Conservation (phyloP, 495 filamentous ascomycete species). For the Aspergillus baeticus region DNA sequence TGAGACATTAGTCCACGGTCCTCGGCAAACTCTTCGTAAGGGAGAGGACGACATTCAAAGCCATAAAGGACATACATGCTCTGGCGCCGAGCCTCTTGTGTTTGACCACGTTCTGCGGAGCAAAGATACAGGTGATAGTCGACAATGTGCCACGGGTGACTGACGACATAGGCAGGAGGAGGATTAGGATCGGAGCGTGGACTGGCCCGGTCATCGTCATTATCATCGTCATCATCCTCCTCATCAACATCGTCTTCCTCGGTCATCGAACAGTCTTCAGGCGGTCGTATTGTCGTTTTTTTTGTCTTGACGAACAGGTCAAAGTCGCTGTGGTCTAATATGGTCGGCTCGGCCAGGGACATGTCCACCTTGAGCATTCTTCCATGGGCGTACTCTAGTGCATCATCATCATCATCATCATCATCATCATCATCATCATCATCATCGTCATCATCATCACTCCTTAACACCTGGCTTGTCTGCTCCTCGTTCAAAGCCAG, state of each 20-base stretch:
- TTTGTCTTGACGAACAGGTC: neutral
- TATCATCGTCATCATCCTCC: neutral
- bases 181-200: slow-evolving; percentile 1
- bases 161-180: slow-evolving; percentile 15
- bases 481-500: neutral
- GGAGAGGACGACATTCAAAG: slow-evolving; percentile 23
- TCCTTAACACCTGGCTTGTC: neutral
- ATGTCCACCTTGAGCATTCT: neutral
- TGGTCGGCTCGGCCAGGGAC: neutral
- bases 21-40: slow-evolving; percentile 22
- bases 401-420: no score
- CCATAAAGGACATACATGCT: slow-evolving; percentile 26
- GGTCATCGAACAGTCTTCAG: neutral
- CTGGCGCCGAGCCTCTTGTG: slow-evolving; percentile 14
- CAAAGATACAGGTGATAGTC: slow-evolving; percentile 38
- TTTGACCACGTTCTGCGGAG: slow-evolving; percentile 20
- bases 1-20: slow-evolving; percentile 4
- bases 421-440: no score
- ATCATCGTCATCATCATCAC: no score
- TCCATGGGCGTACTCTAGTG: neutral
- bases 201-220: neutral
- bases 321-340: neutral
- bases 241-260: neutral
- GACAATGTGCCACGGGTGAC: slow-evolving; percentile 32
- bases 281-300: neutral